Evolutionary conservation across 441 rosid genomes (phyloP).

Genomic region (Viola pubescens): DNA sequence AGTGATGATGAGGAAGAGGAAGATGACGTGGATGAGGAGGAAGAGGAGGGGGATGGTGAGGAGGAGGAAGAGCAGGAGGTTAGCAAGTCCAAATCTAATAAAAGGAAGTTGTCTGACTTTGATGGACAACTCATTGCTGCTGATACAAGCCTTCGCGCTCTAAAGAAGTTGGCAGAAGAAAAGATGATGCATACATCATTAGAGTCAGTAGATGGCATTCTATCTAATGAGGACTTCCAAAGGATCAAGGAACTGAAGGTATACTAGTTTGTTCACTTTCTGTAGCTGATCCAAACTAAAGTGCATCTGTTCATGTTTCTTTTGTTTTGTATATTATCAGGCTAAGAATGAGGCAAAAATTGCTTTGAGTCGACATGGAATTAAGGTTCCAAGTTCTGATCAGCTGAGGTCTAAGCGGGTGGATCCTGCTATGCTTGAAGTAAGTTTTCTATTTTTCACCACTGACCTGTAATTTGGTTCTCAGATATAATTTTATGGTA

Average conservation of each 20-base stretch:
- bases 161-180: slow-evolving; percentile 68
- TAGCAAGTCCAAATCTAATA: slow-evolving; percentile 33
- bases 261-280: slow-evolving; percentile 3
- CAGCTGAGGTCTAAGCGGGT: slow-evolving; percentile 64
- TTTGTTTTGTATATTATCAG: slow-evolving; percentile 21
- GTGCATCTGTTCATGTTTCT: neutral
- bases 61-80: slow-evolving; percentile 30
- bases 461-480: neutral
- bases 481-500: neutral
- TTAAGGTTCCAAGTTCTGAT: slow-evolving; percentile 69
- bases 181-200: slow-evolving; percentile 28
- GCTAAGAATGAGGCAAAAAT: slow-evolving; percentile 63
- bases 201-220: slow-evolving; percentile 61
- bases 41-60: slow-evolving; percentile 27
- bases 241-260: slow-evolving; percentile 85
- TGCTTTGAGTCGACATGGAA: slow-evolving; percentile 70
- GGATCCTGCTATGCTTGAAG: slow-evolving; percentile 85
- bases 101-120: slow-evolving; percentile 67
- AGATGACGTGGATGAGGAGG: slow-evolving; percentile 27
- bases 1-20: slow-evolving; percentile 17
- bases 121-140: slow-evolving; percentile 59
- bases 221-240: slow-evolving; percentile 87
- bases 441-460: slow-evolving; percentile 31
- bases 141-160: slow-evolving; percentile 75
- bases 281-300: neutral